Percentiles rank a stretch among this genome's conserved stretches.
These are phyloP conservation scores for Penicillium mononematosum DNA, from an alignment of 495 filamentous ascomycete genomes.

Conservation along the genomic window DNA sequence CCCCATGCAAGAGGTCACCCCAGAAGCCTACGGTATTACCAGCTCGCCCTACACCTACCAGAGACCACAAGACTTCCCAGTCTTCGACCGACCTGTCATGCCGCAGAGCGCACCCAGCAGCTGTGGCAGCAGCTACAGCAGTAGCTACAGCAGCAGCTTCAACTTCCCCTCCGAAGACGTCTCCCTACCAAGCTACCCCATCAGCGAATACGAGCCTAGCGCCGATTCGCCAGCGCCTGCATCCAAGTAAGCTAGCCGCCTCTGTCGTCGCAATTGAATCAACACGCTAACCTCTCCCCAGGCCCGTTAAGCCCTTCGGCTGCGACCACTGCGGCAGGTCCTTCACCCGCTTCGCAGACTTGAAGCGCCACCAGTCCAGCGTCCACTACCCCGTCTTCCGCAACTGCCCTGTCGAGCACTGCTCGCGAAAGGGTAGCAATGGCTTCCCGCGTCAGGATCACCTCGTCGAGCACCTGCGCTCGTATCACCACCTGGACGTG, in stretches of 20 bases:
- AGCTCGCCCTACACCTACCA: slow-evolving; percentile 28
- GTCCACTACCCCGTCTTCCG: slow-evolving; percentile 61
- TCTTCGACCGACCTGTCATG: slow-evolving; percentile 19
- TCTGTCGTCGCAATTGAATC: not conserved
- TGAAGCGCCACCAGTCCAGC: slow-evolving; percentile 53
- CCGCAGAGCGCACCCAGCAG: slow-evolving; percentile 24
- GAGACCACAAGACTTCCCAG: slow-evolving; percentile 10
- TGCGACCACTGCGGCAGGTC: slow-evolving; percentile 46
- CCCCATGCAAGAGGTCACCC: slow-evolving; percentile 20
- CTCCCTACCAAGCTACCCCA: slow-evolving; percentile 21
- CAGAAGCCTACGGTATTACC: slow-evolving; percentile 26
- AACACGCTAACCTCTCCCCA: slow-evolving; percentile 12
- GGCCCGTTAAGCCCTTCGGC: slow-evolving; percentile 42
- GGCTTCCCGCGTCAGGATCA: slow-evolving; percentile 88
- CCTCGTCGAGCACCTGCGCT: slow-evolving; percentile 79
- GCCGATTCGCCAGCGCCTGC: slow-evolving; percentile 23
- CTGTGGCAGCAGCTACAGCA: slow-evolving; percentile 21
- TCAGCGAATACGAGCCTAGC: slow-evolving; percentile 15
- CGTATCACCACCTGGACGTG: slow-evolving; percentile 64
- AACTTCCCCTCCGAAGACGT: slow-evolving; percentile 21
- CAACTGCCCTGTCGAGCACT: slow-evolving; percentile 74
- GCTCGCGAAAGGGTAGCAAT: slow-evolving; percentile 72
- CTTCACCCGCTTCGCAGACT: slow-evolving; percentile 54
- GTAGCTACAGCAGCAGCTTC: slow-evolving; percentile 15
- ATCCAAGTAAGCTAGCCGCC: slow-evolving; percentile 24